Evolutionary conservation across 140 eudicot species (phyloP).

Genomic region (Oenanthe javanica): DNA sequence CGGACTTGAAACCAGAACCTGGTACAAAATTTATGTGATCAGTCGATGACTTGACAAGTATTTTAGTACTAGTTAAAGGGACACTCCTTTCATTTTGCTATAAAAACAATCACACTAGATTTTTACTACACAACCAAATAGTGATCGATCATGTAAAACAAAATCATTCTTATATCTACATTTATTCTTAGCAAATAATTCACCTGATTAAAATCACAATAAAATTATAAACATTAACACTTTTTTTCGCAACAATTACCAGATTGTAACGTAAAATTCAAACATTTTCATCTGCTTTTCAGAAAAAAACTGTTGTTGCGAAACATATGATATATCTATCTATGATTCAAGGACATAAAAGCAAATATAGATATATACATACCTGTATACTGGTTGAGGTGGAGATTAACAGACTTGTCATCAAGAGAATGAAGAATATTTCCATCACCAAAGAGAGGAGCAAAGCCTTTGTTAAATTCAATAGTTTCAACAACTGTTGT

Average conservation of each 20-base stretch:
- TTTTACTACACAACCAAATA: background rate
- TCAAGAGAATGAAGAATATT: slow-evolving; percentile 40
- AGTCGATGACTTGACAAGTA: background rate
- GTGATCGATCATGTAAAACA: background rate
- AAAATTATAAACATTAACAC: too few species aligned
- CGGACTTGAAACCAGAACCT: slow-evolving; percentile 82
- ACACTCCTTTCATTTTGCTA: too few species aligned
- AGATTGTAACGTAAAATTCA: too few species aligned
- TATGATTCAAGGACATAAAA: too few species aligned
- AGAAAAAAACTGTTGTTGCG: too few species aligned
- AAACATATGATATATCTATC: too few species aligned
- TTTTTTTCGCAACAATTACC: too few species aligned
- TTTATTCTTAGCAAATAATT: background rate
- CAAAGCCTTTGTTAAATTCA: slow-evolving; percentile 48
- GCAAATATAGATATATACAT: background rate
- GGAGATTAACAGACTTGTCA: slow-evolving; percentile 54
- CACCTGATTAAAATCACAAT: too few species aligned
- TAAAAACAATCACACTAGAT: too few species aligned
- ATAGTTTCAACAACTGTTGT: slow-evolving; percentile 15
- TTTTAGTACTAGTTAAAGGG: too few species aligned
- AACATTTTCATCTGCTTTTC: too few species aligned
- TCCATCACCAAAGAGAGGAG: slow-evolving; percentile 55
- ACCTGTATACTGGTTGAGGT: slow-evolving; percentile 74
- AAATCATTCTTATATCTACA: background rate
- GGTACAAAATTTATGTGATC: background rate